phyloP scores from a whole-genome alignment of 2,329 filamentous ascomycete species.

The Aquanectria penicillioides region DNA sequence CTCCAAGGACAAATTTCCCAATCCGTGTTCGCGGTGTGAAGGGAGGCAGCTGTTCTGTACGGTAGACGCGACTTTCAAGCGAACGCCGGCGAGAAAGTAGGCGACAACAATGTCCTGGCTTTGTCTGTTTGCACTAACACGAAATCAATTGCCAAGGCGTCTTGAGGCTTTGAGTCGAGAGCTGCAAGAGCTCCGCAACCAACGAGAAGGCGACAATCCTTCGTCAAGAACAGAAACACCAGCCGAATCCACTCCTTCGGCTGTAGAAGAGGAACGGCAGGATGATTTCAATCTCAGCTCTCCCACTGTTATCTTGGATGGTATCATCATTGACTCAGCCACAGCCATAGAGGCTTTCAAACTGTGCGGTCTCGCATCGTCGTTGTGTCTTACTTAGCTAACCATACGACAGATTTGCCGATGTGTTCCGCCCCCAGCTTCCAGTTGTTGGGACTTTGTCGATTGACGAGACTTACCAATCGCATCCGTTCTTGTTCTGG shows the following conservation, averaged over 20 bases:
- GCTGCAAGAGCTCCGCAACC: conserved; percentile 32
- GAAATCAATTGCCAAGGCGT: conserved; percentile 7
- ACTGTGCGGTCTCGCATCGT: conserved; percentile 6
- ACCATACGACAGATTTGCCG: conserved; percentile 22
- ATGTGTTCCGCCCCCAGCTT: conserved; percentile 29
- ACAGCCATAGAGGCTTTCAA: conserved; percentile 19
- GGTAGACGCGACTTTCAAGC: conserved; percentile 29
- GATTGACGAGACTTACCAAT: neutral
- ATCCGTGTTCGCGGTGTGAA: conserved; percentile 30
- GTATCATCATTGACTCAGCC: conserved; percentile 2
- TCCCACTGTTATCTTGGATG: conserved; percentile 6
- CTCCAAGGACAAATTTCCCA: conserved; percentile 32
- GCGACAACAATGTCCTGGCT: too few species aligned
- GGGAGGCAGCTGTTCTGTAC: conserved; percentile 33
- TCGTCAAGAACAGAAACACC: neutral
- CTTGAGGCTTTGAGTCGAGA: conserved; percentile 33
- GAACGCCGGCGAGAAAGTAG: conserved; percentile 33
- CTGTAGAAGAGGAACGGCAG: neutral
- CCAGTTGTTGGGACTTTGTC: conserved; percentile 23
- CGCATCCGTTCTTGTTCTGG: conserved; percentile 31
- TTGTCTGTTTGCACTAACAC: neutral
- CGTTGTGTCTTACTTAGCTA: neutral
- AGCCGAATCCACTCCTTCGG: neutral
- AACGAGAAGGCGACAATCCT: conserved; percentile 14
- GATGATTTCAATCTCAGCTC: conserved; percentile 24